Evolutionary conservation across 345 rosid species (phyloP), one percentile per base, ranked within the genome.

Genomic region (Odontarrhena argentea): DNA sequence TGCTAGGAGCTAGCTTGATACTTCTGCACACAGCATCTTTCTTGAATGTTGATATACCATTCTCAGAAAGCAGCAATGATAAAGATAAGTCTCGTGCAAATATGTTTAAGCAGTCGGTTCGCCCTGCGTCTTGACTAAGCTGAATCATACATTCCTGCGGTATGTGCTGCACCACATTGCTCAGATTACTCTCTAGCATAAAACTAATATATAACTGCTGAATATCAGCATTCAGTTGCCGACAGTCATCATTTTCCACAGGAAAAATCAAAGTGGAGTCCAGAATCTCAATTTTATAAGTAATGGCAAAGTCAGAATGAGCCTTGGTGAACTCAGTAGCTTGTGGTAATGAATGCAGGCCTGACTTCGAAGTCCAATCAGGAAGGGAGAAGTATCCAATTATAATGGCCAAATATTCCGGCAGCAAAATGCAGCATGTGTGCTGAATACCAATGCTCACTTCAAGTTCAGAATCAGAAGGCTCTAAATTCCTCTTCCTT

Each of bases 371-470:
- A 69, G 69, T 79, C 98, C 98, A 89, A 58, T 85, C 97, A 46
- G 88, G 86, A 80, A 86, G 79, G 37, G 90, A 82, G 74, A 89
- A 89, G 74, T 92, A 92, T 49, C 96, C 97, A 59, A 86, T 86
- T 63, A 92, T 49, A 64, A 87, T 77, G 63, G 96, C 89, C 77
- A 92, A 52, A 84, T 76, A 89, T 56, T 89, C 87, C n/a, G 88
- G 71, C 5, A 80, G 88, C 50, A 92, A 63, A 74, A 82, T 71
- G 78, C 93, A 92, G 77, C 80, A 82, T n/a, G 85, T 74, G 76
- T 89, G 93, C 77, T 92, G 96, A 77, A 92, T 65, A 55, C 96
- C 90, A 49, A 87, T 73, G 80, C 90, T 86, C 61, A 92, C 83
- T 82, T 92, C 96, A 79, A 86, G 73, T 67, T 80, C 77, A 42